These are phyloP conservation scores for Larix sibirica DNA, from an alignment of 83 land plant genomes.

Conservation along the genomic window DNA sequence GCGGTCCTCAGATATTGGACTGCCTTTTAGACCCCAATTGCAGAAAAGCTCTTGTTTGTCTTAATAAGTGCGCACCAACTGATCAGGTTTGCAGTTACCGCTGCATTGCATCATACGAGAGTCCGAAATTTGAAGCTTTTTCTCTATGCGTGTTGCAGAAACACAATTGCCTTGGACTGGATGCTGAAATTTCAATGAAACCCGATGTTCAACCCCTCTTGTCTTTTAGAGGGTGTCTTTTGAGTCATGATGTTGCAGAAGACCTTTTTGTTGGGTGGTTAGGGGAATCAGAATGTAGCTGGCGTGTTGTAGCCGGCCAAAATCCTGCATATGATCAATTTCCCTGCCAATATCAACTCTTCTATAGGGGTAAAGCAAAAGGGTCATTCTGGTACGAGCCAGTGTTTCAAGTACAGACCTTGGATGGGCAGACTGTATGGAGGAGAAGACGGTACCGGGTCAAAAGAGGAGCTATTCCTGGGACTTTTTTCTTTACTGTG, in stretches of 20 bases:
- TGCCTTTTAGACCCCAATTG: slow-evolving; percentile 90
- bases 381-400: slow-evolving; percentile 98
- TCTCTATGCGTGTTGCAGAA: slow-evolving; percentile 91
- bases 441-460: slow-evolving; percentile 80
- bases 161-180: slow-evolving; percentile 85
- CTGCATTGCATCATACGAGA: slow-evolving; percentile 93
- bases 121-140: slow-evolving; percentile 83
- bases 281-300: slow-evolving; percentile 85
- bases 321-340: slow-evolving; percentile 99
- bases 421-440: slow-evolving; percentile 76
- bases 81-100: slow-evolving; percentile 97
- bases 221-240: slow-evolving; percentile 56
- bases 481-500: slow-evolving; percentile 88
- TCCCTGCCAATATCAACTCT: slow-evolving; percentile 92
- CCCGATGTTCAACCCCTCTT: slow-evolving; percentile 78
- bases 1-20: slow-evolving; percentile 70
- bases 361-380: slow-evolving; percentile 85
- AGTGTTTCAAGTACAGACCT: slow-evolving; percentile 81
- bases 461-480: slow-evolving; percentile 62
- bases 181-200: slow-evolving; percentile 74
- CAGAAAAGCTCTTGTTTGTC: slow-evolving; percentile 85
- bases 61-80: slow-evolving; percentile 83
- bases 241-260: slow-evolving; percentile 83
- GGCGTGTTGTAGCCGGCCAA: slow-evolving; percentile 96
- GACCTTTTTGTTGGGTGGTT: slow-evolving; percentile 97